Conservation (phyloP, 1,284 basidiomycete species). For the Tilletia indica region DNA sequence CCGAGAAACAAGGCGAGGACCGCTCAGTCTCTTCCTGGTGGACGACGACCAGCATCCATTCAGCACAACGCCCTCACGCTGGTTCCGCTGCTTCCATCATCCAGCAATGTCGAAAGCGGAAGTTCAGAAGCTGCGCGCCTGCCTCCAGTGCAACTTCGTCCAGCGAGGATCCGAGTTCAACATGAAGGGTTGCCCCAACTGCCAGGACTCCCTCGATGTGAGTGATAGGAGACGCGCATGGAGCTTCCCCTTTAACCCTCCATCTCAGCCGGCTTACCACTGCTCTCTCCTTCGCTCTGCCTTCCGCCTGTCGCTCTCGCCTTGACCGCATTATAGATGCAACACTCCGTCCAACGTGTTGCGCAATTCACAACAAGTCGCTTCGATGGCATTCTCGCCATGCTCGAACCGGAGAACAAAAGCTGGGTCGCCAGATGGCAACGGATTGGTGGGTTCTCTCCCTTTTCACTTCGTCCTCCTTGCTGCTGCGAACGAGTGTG, state of each 20-base stretch:
- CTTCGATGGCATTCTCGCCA: constrained; percentile 88
- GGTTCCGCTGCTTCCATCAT: not conserved
- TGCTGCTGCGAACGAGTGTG: not conserved
- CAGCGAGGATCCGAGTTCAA: constrained; percentile 82
- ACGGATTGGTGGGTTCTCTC: constrained; percentile 31
- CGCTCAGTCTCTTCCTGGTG: too few relatives aligned
- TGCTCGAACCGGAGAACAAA: constrained; percentile 77
- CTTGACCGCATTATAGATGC: constrained; percentile 66
- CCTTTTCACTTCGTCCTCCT: not conserved
- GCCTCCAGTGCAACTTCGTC: constrained; percentile 85
- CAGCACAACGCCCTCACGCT: not conserved
- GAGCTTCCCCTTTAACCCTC: not conserved
- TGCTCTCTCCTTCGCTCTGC: not conserved
- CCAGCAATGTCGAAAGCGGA: constrained; percentile 15
- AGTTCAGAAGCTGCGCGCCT: constrained; percentile 71
- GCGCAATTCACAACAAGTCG: constrained; percentile 85
- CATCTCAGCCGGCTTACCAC: too few relatives aligned
- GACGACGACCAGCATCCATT: not conserved
- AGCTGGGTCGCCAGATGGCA: constrained; percentile 78
- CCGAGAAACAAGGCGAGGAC: too few relatives aligned
- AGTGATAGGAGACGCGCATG: constrained; percentile 28
- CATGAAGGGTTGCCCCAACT: constrained; percentile 87
- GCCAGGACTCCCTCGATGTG: constrained; percentile 90
- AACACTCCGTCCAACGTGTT: constrained; percentile 79
- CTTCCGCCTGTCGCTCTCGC: constrained; percentile 2